phyloP scores from a whole-genome alignment of 306 rosid genomes.

The Casuarina equisetifolia region DNA sequence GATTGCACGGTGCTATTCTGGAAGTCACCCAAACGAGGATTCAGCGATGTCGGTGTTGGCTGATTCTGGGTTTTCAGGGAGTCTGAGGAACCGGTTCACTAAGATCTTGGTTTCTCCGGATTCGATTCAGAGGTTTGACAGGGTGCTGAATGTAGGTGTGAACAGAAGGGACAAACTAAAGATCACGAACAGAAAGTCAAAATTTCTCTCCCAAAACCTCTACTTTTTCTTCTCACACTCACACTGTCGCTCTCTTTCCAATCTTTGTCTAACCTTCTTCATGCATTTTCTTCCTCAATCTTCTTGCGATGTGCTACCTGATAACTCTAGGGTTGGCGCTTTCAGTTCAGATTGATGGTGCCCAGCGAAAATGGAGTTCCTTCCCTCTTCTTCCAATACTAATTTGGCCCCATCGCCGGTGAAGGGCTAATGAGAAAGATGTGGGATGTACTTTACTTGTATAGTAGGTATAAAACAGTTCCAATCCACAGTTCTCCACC shows the following conservation, averaged over 20 bases:
- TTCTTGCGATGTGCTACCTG: not conserved
- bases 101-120: constrained; percentile 47
- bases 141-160: constrained; percentile 30
- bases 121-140: constrained; percentile 12
- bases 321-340: constrained; percentile 40
- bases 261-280: not conserved
- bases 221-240: not conserved
- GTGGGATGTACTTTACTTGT: constrained; percentile 6
- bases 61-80: constrained; percentile 24
- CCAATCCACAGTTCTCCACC: not conserved
- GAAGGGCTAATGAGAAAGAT: not conserved
- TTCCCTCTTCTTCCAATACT: not conserved
- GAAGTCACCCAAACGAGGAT: constrained; percentile 26
- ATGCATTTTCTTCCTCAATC: not conserved
- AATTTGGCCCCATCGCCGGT: constrained; percentile 25
- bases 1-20: not conserved
- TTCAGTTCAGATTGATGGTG: constrained; percentile 36
- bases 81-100: constrained; percentile 34
- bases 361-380: constrained; percentile 36
- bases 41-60: constrained; percentile 26
- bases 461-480: not conserved
- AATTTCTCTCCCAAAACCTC: constrained; percentile 2
- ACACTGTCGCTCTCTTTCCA: constrained; percentile 1
- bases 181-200: not conserved
- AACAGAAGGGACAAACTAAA: too few species aligned